phyloP scores from a whole-genome alignment of 2,329 filamentous ascomycete species.

The Calonectria hawksworthii region DNA sequence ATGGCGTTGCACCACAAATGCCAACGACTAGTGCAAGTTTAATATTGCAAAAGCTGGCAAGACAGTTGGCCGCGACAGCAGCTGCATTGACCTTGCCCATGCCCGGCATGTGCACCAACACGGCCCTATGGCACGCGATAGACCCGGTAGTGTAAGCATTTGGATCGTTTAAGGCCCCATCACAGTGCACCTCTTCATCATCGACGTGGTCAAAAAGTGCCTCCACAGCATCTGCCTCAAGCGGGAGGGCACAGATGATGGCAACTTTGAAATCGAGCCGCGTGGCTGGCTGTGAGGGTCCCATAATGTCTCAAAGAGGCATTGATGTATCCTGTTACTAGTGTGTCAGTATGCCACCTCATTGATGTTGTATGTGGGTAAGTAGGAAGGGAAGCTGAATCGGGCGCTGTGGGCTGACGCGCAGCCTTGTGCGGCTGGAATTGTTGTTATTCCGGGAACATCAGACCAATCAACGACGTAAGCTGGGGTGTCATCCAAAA shows the following conservation, averaged over 20 bases:
- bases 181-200: conserved; percentile 29
- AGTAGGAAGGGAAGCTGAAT: neutral
- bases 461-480: neutral
- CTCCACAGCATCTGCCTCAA: conserved; percentile 37
- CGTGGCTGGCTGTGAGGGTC: neutral
- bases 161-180: conserved; percentile 43
- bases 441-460: neutral
- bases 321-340: neutral
- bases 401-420: neutral
- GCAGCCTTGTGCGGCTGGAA: neutral
- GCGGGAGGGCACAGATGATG: conserved; percentile 37
- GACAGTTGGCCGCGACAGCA: neutral
- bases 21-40: conserved; percentile 11
- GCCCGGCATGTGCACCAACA: neutral
- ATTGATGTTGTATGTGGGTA: too few species aligned
- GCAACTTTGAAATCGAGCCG: conserved; percentile 31
- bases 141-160: neutral
- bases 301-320: too few species aligned
- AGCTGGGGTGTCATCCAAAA: too few species aligned
- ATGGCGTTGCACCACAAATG: conserved; percentile 36
- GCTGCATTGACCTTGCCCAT: conserved; percentile 7
- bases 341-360: neutral
- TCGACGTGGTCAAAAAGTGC: conserved; percentile 36
- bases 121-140: neutral
- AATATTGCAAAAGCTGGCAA: neutral